Evolutionary conservation across 345 rosid species (phyloP), one percentile per base, ranked within the genome.

Genomic region (Turnera subulata): DNA sequence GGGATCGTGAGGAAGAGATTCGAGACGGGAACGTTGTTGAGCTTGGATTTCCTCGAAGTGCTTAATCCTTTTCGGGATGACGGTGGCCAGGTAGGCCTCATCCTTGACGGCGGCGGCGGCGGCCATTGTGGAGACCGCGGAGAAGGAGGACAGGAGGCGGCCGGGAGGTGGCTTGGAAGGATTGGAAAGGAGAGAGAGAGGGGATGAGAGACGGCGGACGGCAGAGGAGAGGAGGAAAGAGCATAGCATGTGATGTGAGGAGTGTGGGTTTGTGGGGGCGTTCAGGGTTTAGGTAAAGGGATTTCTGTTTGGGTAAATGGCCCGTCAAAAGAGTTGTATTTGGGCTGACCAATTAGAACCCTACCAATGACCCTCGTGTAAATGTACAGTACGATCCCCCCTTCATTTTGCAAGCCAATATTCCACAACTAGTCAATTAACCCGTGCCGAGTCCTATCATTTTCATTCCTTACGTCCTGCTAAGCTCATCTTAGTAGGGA

Each of bases 31-130:
- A 37, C 74, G 76, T 55, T 84, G 97, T 61, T 75, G 58, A 1
- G 92, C 71, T 58, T 84, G 82, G 70, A 90, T 75, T 62, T 80
- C 56, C 79, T 84, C 77, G 68, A 92, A 92, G 58, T 86, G 74
- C 45, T 50, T 56, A 70, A 88, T 78, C 35, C 98, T 86, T 46
- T 88, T 86, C 11, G 84, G 78, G 42, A 91, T 81, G 4, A 77
- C 84, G 10, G 64, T 64, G 7, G 56, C 35, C n/a, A 88, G 85
- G 71, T 88, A 88, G 19, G 51, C 71, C 3, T 82, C 87, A 65
- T 86, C 90, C 58, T 79, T 88, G 16, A 74, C 67, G 32, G 68
- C 54, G 11, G 63, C 55, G 12, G 82, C 24, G 63, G 16, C 14
- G 38, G 55, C 24, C 59, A 51, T 42, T n/a, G 76, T 11, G 56